Evolutionary conservation across 2,329 filamentous ascomycete genomes (phyloP).

Genomic region (Coleophoma crateriformis): DNA sequence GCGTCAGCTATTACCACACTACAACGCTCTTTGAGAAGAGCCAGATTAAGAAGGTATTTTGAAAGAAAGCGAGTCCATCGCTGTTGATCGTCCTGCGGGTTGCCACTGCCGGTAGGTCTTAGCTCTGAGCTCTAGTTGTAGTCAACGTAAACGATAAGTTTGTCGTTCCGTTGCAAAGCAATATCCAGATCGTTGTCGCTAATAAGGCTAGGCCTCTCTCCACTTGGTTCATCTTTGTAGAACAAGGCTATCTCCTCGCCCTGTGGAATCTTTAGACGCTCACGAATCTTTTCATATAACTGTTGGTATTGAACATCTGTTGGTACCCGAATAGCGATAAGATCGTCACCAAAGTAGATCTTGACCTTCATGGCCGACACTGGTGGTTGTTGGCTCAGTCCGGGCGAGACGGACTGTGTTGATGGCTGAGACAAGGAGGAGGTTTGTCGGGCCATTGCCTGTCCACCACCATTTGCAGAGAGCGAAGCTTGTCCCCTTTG

Average conservation of each 20-base stretch:
- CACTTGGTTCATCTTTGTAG: conserved; percentile 72
- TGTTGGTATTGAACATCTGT: conserved; percentile 72
- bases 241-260: conserved; percentile 71
- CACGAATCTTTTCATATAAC: conserved; percentile 77
- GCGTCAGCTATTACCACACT: conserved; percentile 18
- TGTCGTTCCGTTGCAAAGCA: conserved; percentile 79
- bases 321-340: conserved; percentile 86
- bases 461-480: conserved; percentile 12
- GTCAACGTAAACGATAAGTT: conserved; percentile 73
- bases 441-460: conserved; percentile 23
- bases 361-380: conserved; percentile 78
- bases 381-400: conserved; percentile 29
- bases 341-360: conserved; percentile 86
- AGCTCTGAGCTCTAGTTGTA: conserved; percentile 14
- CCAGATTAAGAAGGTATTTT: conserved; percentile 23
- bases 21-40: conserved; percentile 19
- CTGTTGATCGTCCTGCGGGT: no score
- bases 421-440: conserved; percentile 41
- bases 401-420: conserved; percentile 49
- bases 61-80: background rate
- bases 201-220: conserved; percentile 67
- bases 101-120: background rate
- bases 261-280: conserved; percentile 69
- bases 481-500: conserved; percentile 33
- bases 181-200: conserved; percentile 77